phyloP scores from a whole-genome alignment of 169 alveolate genomes.

The Amoebophrya sp. region DNA sequence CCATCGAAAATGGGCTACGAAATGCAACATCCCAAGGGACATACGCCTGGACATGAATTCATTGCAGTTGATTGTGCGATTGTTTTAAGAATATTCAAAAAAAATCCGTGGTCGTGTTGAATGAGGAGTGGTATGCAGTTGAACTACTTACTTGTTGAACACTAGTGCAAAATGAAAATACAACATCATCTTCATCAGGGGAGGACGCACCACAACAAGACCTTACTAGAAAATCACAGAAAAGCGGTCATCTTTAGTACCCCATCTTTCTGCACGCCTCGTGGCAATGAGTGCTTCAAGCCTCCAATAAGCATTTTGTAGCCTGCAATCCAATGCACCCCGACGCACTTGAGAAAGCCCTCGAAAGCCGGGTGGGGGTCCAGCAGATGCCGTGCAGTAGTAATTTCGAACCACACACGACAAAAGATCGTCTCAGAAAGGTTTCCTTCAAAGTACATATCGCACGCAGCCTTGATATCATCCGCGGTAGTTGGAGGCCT shows the following conservation, averaged over 20 bases:
- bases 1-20: neutral
- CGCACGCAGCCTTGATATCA: neutral
- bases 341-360: conserved; percentile 12
- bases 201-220: too few species aligned
- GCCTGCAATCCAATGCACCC: conserved; percentile 2
- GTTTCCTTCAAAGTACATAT: neutral
- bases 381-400: neutral
- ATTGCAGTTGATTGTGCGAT: too few species aligned
- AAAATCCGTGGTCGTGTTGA: too few species aligned
- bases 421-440: neutral
- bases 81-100: too few species aligned
- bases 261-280: too few species aligned
- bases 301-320: neutral
- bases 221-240: too few species aligned
- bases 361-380: conserved; percentile 26
- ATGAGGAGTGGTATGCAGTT: too few species aligned
- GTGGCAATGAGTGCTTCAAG: neutral
- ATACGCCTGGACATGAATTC: too few species aligned
- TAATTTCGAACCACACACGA: neutral
- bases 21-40: neutral
- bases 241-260: too few species aligned
- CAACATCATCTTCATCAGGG: too few species aligned
- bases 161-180: too few species aligned
- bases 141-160: too few species aligned
- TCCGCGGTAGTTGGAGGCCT: neutral